Conservation (phyloP, 1,284 basidiomycete genomes). For the Puccinia hordei region DNA sequence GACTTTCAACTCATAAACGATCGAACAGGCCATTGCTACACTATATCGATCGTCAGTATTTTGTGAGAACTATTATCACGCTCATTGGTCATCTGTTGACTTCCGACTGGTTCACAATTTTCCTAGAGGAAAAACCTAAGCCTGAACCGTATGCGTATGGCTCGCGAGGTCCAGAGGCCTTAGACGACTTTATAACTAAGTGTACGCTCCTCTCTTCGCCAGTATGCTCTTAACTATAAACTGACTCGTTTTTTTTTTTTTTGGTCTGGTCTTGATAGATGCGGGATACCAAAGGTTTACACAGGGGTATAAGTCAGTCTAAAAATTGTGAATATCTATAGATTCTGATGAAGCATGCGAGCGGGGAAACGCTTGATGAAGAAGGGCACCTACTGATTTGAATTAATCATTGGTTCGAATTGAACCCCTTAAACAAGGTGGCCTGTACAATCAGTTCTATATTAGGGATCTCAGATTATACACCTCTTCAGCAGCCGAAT, state of each 20-base stretch:
- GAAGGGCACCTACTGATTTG: constrained; percentile 12
- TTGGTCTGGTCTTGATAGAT: constrained; percentile 6
- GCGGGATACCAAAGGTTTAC: constrained; percentile 44
- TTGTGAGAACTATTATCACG: neutral
- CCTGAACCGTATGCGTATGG: constrained; percentile 84
- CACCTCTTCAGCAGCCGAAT: neutral
- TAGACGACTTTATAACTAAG: constrained; percentile 70
- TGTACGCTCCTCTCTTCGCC: constrained; percentile 3
- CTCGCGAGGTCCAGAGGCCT: constrained; percentile 82
- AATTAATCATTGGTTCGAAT: neutral
- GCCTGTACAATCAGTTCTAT: constrained; percentile 21
- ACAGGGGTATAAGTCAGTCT: constrained; percentile 49
- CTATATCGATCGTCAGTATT: constrained; percentile 43
- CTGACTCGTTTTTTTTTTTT: neutral
- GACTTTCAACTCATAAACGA: neutral
- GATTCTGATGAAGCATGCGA: constrained; percentile 19
- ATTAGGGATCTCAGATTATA: neutral
- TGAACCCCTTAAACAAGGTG: constrained; percentile 5
- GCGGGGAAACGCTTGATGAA: neutral
- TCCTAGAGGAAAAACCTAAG: constrained; percentile 57
- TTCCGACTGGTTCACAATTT: neutral
- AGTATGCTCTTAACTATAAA: neutral
- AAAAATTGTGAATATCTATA: neutral
- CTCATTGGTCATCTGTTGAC: constrained; percentile 6
- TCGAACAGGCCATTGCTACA: constrained; percentile 47